A percentile compares a stretch with the other conserved stretches of the same genome.
Evolutionary conservation across 768 basidiomycete species (phyloP).

Genomic region (Leccinum truebloodii): DNA sequence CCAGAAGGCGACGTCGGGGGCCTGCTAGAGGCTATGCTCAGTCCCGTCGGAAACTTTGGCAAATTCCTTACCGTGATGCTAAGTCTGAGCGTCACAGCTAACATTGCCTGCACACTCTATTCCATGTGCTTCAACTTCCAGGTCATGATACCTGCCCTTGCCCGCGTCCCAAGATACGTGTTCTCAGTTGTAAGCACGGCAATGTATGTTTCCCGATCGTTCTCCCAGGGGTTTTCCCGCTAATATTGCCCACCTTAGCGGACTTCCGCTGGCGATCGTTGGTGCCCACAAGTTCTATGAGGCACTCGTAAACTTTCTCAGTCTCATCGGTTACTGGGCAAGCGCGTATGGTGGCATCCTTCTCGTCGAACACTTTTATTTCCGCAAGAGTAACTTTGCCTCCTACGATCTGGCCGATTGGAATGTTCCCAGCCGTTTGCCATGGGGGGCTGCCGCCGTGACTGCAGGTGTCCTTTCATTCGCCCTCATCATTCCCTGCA

Average conservation of each 20-base stretch:
- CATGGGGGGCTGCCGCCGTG: conserved; percentile 63
- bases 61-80: conserved; percentile 73
- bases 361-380: conserved; percentile 65
- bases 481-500: conserved; percentile 60
- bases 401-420: conserved; percentile 54
- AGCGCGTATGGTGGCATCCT: conserved; percentile 60
- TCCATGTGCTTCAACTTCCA: conserved; percentile 76
- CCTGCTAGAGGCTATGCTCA: conserved; percentile 59
- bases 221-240: not conserved
- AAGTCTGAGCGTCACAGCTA: conserved; percentile 75
- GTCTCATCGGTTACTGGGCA: conserved; percentile 68
- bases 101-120: conserved; percentile 84
- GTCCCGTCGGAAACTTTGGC: conserved; percentile 63
- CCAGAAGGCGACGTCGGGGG: conserved; percentile 61
- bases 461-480: conserved; percentile 51
- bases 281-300: conserved; percentile 66
- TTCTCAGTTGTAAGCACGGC: conserved; percentile 66
- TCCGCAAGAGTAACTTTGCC: conserved; percentile 51
- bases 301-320: conserved; percentile 65
- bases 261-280: conserved; percentile 69
- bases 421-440: conserved; percentile 52
- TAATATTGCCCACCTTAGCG: conserved; percentile 36
- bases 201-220: conserved; percentile 47
- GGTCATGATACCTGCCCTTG: conserved; percentile 59
- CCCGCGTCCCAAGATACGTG: conserved; percentile 65